These are phyloP conservation scores for Macadamia tetraphylla DNA, from an alignment of 164 flowering plant species.

Conservation along the genomic window DNA sequence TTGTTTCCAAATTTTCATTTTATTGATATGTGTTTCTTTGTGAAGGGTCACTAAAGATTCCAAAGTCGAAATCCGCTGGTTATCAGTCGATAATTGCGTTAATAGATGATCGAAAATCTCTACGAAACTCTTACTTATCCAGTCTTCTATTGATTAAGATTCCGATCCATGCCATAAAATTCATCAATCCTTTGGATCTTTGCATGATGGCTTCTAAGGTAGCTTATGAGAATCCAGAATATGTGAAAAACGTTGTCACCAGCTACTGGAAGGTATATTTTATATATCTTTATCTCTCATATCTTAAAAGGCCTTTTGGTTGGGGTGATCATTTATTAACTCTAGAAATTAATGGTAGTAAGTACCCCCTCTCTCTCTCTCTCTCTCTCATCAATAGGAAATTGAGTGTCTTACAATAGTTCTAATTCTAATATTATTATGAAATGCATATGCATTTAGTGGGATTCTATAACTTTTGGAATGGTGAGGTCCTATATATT, in stretches of 20 bases:
- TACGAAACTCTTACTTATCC: constrained; percentile 2
- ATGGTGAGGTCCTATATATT: constrained; percentile 15
- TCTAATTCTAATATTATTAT: background rate
- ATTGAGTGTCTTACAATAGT: too few species aligned
- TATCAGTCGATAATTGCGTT: constrained; percentile 10
- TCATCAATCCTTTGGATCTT: constrained; percentile 15
- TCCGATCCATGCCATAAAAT: background rate
- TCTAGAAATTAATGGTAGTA: too few species aligned
- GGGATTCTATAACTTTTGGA: constrained; percentile 28
- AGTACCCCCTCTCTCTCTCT: too few species aligned
- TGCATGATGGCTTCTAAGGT: constrained; percentile 43
- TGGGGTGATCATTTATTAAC: background rate
- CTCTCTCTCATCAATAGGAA: too few species aligned
- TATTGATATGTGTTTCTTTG: background rate
- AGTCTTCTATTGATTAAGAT: background rate
- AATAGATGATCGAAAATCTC: constrained; percentile 18
- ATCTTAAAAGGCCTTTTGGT: background rate
- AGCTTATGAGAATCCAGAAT: constrained; percentile 38
- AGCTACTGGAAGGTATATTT: constrained; percentile 39
- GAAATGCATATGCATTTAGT: constrained; percentile 36
- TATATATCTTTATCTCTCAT: background rate
- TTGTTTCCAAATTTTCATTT: background rate
- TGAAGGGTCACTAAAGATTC: constrained; percentile 17
- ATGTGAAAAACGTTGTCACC: constrained; percentile 18
- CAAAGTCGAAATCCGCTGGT: constrained; percentile 5